phyloP scores from a whole-genome alignment of 345 rosid species.

The Eucalyptus globulus region DNA sequence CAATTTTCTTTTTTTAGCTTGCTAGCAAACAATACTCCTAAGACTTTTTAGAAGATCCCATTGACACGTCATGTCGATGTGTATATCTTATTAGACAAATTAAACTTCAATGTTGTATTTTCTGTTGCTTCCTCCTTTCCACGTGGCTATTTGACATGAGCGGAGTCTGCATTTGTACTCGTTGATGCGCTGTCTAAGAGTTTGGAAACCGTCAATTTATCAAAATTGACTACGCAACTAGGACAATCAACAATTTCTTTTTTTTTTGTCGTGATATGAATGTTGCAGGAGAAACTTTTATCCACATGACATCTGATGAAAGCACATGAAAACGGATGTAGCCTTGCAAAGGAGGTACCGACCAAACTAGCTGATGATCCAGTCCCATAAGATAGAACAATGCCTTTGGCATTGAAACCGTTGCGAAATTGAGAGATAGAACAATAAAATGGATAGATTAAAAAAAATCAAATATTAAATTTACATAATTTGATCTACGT shows the following conservation, averaged over 20 bases:
- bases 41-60: not conserved
- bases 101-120: not conserved
- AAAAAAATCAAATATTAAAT: no score
- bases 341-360: no score
- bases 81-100: not conserved
- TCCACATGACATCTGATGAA: no score
- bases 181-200: not conserved
- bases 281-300: not conserved
- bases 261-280: not conserved
- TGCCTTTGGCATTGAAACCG: no score
- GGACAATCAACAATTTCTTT: not conserved
- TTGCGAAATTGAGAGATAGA: no score
- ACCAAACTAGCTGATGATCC: no score
- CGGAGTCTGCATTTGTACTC: not conserved
- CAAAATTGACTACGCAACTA: not conserved
- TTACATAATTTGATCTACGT: no score
- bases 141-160: not conserved
- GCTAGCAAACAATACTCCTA: not conserved
- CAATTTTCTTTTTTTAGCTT: not conserved
- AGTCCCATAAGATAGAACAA: not conserved
- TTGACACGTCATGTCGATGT: accelerated
- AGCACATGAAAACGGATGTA: no score
- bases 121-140: not conserved
- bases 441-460: no score
- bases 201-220: not conserved